Evolutionary conservation across 768 basidiomycete species (phyloP), one percentile per base, ranked within the genome.

Genomic region (Ramaria sp.): DNA sequence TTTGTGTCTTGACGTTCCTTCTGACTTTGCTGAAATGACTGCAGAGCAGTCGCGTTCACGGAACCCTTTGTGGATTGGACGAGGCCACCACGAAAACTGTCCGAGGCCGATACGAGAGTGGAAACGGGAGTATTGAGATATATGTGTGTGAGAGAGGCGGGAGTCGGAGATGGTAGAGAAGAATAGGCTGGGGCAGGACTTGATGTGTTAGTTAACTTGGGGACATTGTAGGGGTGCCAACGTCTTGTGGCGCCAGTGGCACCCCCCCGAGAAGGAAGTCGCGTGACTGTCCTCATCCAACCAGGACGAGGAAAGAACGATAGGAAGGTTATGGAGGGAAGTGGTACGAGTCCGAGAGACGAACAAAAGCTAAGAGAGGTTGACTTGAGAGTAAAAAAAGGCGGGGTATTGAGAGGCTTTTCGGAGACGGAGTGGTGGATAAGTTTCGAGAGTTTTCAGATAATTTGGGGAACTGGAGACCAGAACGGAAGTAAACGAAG

Each of bases 181-280:
- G 67, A 67, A 42, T 75, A 62, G 55, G 70, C 64, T 43, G 68
- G n/a, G 13, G 41, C 30, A 13, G 57, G 52, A 3, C 54, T 47
- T 18, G 44, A 24, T 9, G 36, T 22, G 10, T 41, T 41, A 37
- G 68, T 52, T 69, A 64, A 52, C 54, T 61, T 52, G 12, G 74
- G 66, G 50, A 79, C 65, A 59, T 72, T 69, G 67, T 88, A 90
- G 60, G 87, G 87, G 70, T 88, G 88, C 86, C 87, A 89, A 61
- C 88, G 82, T 61, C 81, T 72, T 66, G 83, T 72, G 48, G 82
- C 70, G 61, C 85, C 80, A 56, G 84, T 63, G 16, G 71, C 70
- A 58, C 81, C 78, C 20, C 53, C 43, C 25, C 44, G 25, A 15
- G 53, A 34, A 10, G 42, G 53, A 28, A 55, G 10, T 16, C 53